Percentiles rank a stretch among this genome's conserved stretches.
Conservation (phyloP, 169 alveolate species). For the Theileria annulata region DNA sequence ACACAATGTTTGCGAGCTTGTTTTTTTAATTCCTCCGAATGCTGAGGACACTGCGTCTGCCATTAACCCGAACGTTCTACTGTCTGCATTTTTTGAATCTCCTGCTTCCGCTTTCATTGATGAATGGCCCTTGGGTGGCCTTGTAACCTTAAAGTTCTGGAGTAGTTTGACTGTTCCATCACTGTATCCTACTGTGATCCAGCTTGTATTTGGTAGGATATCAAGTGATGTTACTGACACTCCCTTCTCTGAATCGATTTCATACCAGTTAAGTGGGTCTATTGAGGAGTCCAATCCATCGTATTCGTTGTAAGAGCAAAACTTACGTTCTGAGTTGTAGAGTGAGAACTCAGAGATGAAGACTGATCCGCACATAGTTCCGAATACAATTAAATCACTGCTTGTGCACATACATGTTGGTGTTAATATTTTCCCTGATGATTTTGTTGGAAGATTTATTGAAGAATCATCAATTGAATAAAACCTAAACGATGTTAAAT, state of each 20-base stretch:
- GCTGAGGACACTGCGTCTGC: conserved; percentile 67
- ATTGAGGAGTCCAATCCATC: neutral
- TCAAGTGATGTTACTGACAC: conserved; percentile 49
- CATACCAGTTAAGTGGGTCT: conserved; percentile 37
- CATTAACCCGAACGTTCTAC: conserved; percentile 59
- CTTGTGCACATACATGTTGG: conserved; percentile 42
- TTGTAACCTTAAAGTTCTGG: conserved; percentile 27
- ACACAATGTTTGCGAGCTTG: conserved; percentile 46
- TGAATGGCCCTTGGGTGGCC: neutral
- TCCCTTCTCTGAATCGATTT: conserved; percentile 36
- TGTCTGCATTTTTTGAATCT: neutral
- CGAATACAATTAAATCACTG: conserved; percentile 29
- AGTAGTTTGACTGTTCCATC: conserved; percentile 53
- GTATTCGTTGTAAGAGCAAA: conserved; percentile 34
- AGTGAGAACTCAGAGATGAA: conserved; percentile 35
- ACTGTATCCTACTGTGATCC: conserved; percentile 57
- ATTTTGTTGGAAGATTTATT: neutral
- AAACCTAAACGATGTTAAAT: neutral
- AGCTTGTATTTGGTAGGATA: conserved; percentile 36
- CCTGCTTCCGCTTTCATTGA: conserved; percentile 10
- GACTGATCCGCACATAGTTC: conserved; percentile 54
- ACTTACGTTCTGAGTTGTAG: conserved; percentile 42
- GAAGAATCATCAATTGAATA: conserved; percentile 7
- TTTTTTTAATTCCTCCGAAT: conserved; percentile 46
- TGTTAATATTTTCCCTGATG: neutral